Evolutionary conservation across 257 asterid species (phyloP).

Genomic region (Solanum tarijense): DNA sequence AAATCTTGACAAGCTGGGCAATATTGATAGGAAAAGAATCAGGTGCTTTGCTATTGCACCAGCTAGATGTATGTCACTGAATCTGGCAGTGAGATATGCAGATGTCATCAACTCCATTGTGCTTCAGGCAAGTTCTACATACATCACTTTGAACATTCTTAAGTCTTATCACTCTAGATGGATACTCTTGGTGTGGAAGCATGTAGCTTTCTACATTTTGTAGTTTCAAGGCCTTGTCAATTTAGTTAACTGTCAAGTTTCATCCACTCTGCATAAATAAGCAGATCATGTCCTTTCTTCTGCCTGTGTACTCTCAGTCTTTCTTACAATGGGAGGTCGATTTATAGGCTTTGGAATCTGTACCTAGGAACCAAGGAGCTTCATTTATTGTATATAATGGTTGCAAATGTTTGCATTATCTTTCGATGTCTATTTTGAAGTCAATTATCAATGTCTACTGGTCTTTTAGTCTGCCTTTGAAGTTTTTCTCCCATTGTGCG

Average conservation of each 20-base stretch:
- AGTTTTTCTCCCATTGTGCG: background rate
- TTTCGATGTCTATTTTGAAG: background rate
- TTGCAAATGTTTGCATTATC: background rate
- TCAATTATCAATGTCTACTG: background rate
- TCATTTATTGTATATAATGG: background rate
- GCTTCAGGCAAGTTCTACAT: slow-evolving; percentile 54
- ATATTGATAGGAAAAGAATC: slow-evolving; percentile 56
- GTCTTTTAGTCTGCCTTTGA: background rate
- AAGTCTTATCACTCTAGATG: background rate
- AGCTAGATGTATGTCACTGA: slow-evolving; percentile 86
- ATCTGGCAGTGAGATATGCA: slow-evolving; percentile 76
- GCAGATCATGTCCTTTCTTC: background rate
- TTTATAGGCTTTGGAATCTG: background rate
- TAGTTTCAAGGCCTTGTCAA: background rate
- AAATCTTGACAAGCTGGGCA: slow-evolving; percentile 50
- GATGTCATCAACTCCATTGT: slow-evolving; percentile 81
- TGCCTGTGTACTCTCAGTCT: background rate
- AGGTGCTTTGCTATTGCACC: slow-evolving; percentile 88
- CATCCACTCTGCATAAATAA: background rate
- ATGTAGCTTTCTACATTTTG: background rate
- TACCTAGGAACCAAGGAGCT: background rate
- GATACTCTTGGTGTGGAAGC: background rate
- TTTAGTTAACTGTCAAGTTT: background rate
- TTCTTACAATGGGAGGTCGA: background rate
- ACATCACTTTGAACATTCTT: background rate